phyloP scores from a whole-genome alignment of 202 grass and related monocot species.

The Carex arenaria region DNA sequence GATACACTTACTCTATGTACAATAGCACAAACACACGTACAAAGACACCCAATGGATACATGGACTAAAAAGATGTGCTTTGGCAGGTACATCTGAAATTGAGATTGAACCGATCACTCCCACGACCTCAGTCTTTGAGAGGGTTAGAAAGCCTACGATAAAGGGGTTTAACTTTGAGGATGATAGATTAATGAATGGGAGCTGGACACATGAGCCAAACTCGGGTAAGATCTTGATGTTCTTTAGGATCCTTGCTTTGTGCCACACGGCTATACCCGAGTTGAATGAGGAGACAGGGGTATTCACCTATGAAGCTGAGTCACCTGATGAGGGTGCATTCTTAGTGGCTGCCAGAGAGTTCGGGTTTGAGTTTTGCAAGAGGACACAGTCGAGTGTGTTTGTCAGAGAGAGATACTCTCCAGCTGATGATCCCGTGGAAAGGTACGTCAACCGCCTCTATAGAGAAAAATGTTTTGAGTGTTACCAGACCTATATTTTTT shows the following conservation, averaged over 20 bases:
- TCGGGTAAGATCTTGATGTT: slow-evolving; percentile 51
- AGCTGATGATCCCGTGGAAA: slow-evolving; percentile 51
- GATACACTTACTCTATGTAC: background rate
- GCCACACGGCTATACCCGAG: slow-evolving; percentile 89
- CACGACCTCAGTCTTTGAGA: slow-evolving; percentile 28
- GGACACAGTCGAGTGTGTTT: slow-evolving; percentile 75
- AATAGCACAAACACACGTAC: background rate
- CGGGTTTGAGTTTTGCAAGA: slow-evolving; percentile 94
- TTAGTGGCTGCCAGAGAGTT: slow-evolving; percentile 95
- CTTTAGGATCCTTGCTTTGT: slow-evolving; percentile 87
- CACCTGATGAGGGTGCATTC: slow-evolving; percentile 91
- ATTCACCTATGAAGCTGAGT: slow-evolving; percentile 89
- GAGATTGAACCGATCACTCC: slow-evolving; percentile 9
- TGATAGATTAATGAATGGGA: slow-evolving; percentile 81
- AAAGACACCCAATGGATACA: background rate
- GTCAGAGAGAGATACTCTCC: slow-evolving; percentile 66
- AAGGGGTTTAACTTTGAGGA: slow-evolving; percentile 94
- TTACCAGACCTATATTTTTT: background rate
- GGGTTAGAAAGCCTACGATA: slow-evolving; percentile 44
- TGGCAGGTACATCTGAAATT: slow-evolving; percentile 27
- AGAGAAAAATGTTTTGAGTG: background rate
- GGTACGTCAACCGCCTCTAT: slow-evolving; percentile 35
- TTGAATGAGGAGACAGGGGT: slow-evolving; percentile 66
- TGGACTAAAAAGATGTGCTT: background rate
- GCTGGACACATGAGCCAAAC: slow-evolving; percentile 79